phyloP scores from a whole-genome alignment of 495 filamentous ascomycete species.

The Chaetomium fimeti region DNA sequence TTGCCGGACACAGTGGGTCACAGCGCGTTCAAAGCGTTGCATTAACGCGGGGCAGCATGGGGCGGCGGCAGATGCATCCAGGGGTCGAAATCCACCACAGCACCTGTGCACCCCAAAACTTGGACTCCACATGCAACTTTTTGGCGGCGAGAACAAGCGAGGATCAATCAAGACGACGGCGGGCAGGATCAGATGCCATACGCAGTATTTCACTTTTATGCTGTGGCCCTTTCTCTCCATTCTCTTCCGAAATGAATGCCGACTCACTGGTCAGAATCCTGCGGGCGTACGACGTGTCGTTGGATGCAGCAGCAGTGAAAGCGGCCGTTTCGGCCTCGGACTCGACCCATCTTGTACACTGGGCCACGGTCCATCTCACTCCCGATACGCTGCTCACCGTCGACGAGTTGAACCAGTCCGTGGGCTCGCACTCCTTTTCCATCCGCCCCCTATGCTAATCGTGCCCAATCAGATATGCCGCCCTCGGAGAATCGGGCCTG shows the following conservation, averaged over 20 bases:
- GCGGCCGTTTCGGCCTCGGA: constrained; percentile 26
- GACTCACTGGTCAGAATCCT: constrained; percentile 31
- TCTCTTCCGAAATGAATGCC: constrained; percentile 25
- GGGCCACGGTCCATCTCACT: constrained; percentile 42
- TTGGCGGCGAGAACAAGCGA: not conserved
- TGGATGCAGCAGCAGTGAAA: constrained; percentile 35
- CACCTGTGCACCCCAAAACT: not conserved
- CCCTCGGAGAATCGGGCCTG: constrained; percentile 40
- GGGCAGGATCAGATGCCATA: not conserved
- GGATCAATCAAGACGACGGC: not conserved
- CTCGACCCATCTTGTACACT: constrained; percentile 36
- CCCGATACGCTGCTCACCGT: constrained; percentile 46
- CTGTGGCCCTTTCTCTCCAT: not conserved
- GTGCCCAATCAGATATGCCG: constrained; percentile 36
- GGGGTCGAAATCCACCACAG: constrained; percentile 6
- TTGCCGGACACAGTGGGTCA: no score
- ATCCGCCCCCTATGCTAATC: constrained; percentile 10
- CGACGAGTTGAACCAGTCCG: constrained; percentile 46
- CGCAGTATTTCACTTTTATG: constrained; percentile 1
- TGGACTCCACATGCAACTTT: not conserved
- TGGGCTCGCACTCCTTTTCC: not conserved
- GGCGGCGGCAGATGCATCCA: not conserved
- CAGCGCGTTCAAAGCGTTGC: not conserved
- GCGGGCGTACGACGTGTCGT: constrained; percentile 33
- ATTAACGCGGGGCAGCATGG: not conserved